These are phyloP conservation scores for Thelonectria discophora DNA, from an alignment of 2,329 filamentous ascomycete species.

Conservation along the genomic window DNA sequence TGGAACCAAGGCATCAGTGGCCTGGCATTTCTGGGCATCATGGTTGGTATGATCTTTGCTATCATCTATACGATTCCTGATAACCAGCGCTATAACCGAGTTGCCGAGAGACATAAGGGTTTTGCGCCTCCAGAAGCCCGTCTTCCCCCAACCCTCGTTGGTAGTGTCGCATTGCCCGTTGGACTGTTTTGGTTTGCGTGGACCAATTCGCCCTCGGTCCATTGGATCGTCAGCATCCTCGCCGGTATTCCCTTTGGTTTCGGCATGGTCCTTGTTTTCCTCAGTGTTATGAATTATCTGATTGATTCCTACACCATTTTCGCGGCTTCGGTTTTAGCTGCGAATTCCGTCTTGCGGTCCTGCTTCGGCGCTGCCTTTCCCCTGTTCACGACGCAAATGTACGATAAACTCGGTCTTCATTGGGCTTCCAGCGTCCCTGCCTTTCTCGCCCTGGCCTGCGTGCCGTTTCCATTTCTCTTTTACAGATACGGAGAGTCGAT, in stretches of 20 bases:
- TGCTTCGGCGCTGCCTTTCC: neutral
- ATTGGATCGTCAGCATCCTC: constrained; percentile 57
- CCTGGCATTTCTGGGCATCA: constrained; percentile 7
- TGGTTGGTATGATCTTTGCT: constrained; percentile 3
- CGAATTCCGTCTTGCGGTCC: neutral
- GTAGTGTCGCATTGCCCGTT: constrained; percentile 4
- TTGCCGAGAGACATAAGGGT: neutral
- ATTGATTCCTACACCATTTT: constrained; percentile 11
- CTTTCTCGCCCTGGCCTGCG: neutral
- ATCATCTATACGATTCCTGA: constrained; percentile 2
- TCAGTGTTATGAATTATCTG: constrained; percentile 8
- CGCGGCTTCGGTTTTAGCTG: neutral
- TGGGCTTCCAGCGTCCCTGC: neutral
- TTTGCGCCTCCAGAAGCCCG: neutral
- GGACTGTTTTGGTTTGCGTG: constrained; percentile 64
- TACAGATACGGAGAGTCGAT: neutral
- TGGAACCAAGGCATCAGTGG: constrained; percentile 9
- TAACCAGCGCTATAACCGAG: neutral
- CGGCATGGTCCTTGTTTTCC: constrained; percentile 55
- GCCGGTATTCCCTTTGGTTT: constrained; percentile 56
- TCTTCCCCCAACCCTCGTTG: neutral
- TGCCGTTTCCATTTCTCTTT: neutral
- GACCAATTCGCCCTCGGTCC: constrained; percentile 60
- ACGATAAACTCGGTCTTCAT: neutral
- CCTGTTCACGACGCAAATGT: neutral